Evolutionary conservation across 2,329 filamentous ascomycete genomes (phyloP), one percentile per base, ranked within the genome.

Genomic region (Akanthomyces muscarius): DNA sequence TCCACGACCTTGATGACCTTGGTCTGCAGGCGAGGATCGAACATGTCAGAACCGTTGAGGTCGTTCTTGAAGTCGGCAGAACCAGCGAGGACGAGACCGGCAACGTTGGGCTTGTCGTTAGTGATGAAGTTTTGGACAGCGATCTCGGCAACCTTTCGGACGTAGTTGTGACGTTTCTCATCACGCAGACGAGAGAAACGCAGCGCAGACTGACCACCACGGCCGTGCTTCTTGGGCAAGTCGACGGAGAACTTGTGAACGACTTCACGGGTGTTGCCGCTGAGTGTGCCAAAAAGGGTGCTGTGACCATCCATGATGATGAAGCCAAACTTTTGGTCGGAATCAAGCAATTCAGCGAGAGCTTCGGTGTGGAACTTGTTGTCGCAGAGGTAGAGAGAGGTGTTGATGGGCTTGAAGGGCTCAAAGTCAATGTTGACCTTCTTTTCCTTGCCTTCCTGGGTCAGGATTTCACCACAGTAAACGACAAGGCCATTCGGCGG

Each of bases 371-470:
- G 95, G 80, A 99, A 99, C 76, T 99, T 99, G 85, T 99, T 99
- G 87, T 99, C 95, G 81, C 95, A 99, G 65, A 99, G 91, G 78
- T 99, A 99, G 53, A 99, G 86, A 51, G 96, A 99, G 42, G 95
- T 99, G 80, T 99, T 99, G 87, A 99, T 99, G 65, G 95, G 95
- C 85, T 99, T 99, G 86, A 99, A 99, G 38, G 95, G 95, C 80
- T 99, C 95, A 77, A 99, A 99, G 76, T 99, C 96, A 76, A 99
- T 99, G 80, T 99, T 99, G 83, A 99, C 96, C 84, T 97, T 99
- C 74, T 95, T 86, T 81, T 99, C 95, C 80, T 99, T 99, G 79
- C 95, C 95, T 83, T 99, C 95, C 36, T 89, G 89, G 63, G 95
- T 99, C 83, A 99, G 89, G 77, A 99, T 98, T 97, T 99, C 95